phyloP scores from a whole-genome alignment of 2,329 filamentous ascomycete species.

The Graphilbum ipis-grandicollis region DNA sequence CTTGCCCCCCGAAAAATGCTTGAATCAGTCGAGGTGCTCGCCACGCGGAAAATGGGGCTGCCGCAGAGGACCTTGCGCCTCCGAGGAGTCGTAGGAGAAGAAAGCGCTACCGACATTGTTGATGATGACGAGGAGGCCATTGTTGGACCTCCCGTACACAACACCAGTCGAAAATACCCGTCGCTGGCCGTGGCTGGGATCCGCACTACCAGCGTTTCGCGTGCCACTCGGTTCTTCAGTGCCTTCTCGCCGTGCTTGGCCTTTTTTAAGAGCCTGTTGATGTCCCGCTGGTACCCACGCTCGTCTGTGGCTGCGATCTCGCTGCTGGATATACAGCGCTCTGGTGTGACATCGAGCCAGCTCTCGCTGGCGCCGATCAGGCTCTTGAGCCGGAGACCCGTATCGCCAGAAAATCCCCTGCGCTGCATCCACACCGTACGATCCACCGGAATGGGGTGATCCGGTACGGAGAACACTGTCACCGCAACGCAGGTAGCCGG shows the following conservation, averaged over 20 bases:
- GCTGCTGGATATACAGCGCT: conserved; percentile 22
- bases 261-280: conserved; percentile 44
- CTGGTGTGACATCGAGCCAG: conserved; percentile 55
- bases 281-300: conserved; percentile 49
- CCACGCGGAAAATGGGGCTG: conserved; percentile 51
- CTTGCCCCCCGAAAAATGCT: conserved; percentile 48
- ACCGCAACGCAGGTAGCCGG: conserved; percentile 45
- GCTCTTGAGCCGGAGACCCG: conserved; percentile 49
- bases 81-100: not conserved
- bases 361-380: conserved; percentile 37
- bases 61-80: conserved; percentile 43
- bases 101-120: not conserved
- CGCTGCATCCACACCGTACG: conserved; percentile 51
- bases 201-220: conserved; percentile 47
- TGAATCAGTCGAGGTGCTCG: conserved; percentile 44
- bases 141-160: conserved; percentile 29
- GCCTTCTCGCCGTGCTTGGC: conserved; percentile 23
- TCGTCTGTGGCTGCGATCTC: conserved; percentile 41
- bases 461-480: conserved; percentile 39
- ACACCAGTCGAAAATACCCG: conserved; percentile 51
- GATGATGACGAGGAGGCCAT: conserved; percentile 6
- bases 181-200: conserved; percentile 46
- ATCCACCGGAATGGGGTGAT: conserved; percentile 34
- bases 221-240: conserved; percentile 27
- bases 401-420: conserved; percentile 50